Percentiles rank a stretch among this genome's conserved stretches.
phyloP scores from a whole-genome alignment of 257 asterid genomes.

The Plantago elongata region DNA sequence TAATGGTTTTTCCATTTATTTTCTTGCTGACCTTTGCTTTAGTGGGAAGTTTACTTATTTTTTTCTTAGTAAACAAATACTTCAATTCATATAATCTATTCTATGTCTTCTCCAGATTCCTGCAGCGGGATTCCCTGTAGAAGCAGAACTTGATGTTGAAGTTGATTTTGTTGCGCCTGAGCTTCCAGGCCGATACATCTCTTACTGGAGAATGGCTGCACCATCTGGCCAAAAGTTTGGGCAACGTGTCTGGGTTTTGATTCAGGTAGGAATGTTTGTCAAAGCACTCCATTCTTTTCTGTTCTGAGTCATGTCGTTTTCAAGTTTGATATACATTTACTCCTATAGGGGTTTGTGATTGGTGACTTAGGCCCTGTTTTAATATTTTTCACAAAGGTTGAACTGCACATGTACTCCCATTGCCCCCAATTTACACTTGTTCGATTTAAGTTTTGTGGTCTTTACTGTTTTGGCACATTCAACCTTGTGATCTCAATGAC shows the following conservation, averaged over 20 bases:
- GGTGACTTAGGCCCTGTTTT: no score
- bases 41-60: background rate
- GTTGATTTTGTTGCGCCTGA: slow-evolving; percentile 80
- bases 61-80: background rate
- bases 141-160: slow-evolving; percentile 72
- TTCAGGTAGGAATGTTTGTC: slow-evolving; percentile 46
- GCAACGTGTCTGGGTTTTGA: slow-evolving; percentile 94
- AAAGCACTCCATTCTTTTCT: background rate
- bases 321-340: background rate
- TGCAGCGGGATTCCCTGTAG: slow-evolving; percentile 47
- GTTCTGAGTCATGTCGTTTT: background rate
- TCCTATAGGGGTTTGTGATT: background rate
- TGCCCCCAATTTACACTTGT: no score
- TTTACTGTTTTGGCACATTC: no score
- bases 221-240: slow-evolving; percentile 91
- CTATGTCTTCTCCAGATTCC: slow-evolving; percentile 40
- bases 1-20: background rate
- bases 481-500: no score
- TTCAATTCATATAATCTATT: background rate
- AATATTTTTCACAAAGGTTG: no score
- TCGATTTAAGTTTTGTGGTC: no score
- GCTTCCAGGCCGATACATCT: slow-evolving; percentile 73
- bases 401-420: no score
- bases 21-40: background rate
- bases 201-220: slow-evolving; percentile 91